Percentiles rank a stretch among this genome's conserved stretches.
These are phyloP conservation scores for Aspergillus sclerotioniger DNA, from an alignment of 495 filamentous ascomycete genomes.

Conservation along the genomic window DNA sequence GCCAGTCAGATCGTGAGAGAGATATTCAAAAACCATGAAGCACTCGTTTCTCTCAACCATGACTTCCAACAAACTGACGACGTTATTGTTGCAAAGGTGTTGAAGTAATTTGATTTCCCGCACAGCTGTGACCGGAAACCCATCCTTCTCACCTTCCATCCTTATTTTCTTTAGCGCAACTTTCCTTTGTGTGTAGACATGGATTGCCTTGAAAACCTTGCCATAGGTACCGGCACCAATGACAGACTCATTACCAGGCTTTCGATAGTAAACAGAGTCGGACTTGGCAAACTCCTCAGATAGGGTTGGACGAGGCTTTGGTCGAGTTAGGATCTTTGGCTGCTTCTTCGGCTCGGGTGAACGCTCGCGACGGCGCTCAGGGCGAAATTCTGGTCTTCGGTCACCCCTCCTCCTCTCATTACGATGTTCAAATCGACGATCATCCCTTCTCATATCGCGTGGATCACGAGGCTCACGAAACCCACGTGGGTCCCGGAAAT, in stretches of 20 bases:
- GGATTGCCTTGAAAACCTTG: constrained; percentile 97
- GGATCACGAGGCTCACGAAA: constrained; percentile 51
- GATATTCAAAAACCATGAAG: constrained; percentile 99
- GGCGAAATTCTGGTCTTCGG: constrained; percentile 33
- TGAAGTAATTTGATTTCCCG: constrained; percentile 96
- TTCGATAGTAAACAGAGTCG: constrained; percentile 85
- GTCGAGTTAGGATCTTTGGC: constrained; percentile 65
- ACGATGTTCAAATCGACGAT: constrained; percentile 38
- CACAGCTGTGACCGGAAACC: constrained; percentile 94
- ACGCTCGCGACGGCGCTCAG: constrained; percentile 41
- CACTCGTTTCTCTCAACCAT: constrained; percentile 99
- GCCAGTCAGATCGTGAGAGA: constrained; percentile 88
- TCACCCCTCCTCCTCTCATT: constrained; percentile 39
- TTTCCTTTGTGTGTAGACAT: constrained; percentile 86
- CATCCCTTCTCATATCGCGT: constrained; percentile 45
- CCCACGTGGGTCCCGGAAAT: constrained; percentile 46
- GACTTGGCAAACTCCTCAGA: constrained; percentile 68
- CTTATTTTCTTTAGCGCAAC: constrained; percentile 93
- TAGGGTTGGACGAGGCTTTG: constrained; percentile 70
- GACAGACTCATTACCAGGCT: constrained; percentile 91
- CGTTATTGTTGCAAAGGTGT: constrained; percentile 85
- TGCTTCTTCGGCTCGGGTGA: constrained; percentile 55
- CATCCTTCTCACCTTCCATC: constrained; percentile 96
- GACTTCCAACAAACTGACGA: constrained; percentile 80
- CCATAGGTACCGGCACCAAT: constrained; percentile 93